phyloP scores from a whole-genome alignment of 1,139 yeast species.

The Hansenula lynferdii region DNA sequence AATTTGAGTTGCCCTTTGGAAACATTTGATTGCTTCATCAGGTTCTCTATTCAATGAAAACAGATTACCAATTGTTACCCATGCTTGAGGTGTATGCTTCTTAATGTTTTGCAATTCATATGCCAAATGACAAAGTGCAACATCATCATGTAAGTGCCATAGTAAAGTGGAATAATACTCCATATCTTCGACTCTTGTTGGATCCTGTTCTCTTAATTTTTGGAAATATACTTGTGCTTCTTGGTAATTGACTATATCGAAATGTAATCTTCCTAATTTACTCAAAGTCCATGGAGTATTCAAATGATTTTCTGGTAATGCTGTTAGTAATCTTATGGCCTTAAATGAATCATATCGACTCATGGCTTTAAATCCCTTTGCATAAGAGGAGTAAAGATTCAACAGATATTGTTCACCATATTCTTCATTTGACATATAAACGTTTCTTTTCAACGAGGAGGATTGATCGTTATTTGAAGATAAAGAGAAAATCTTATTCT shows the following conservation, averaged over 20 bases:
- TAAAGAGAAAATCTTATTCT: constrained; percentile 13
- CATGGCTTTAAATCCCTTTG: constrained; percentile 62
- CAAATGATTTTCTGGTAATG: constrained; percentile 58
- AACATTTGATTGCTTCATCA: constrained; percentile 86
- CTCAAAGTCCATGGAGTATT: constrained; percentile 89
- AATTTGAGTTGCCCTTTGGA: constrained; percentile 69
- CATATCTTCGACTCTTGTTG: constrained; percentile 86
- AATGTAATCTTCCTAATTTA: constrained; percentile 74
- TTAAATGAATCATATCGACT: constrained; percentile 72
- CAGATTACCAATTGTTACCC: constrained; percentile 91
- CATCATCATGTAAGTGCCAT: constrained; percentile 89
- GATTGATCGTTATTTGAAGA: too few species aligned
- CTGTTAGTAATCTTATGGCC: constrained; percentile 65
- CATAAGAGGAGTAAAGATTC: constrained; percentile 53
- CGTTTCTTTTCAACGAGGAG: too few species aligned
- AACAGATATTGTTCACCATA: constrained; percentile 42
- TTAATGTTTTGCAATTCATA: constrained; percentile 73
- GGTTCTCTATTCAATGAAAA: constrained; percentile 82
- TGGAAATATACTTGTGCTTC: constrained; percentile 65
- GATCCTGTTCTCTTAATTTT: constrained; percentile 60
- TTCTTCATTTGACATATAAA: constrained; percentile 28
- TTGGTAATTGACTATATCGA: constrained; percentile 83
- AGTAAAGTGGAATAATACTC: constrained; percentile 84
- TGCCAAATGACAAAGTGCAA: constrained; percentile 75
- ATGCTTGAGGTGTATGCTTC: constrained; percentile 69